Conservation (phyloP, 331 rosid genomes). For the Quercus phellos region DNA sequence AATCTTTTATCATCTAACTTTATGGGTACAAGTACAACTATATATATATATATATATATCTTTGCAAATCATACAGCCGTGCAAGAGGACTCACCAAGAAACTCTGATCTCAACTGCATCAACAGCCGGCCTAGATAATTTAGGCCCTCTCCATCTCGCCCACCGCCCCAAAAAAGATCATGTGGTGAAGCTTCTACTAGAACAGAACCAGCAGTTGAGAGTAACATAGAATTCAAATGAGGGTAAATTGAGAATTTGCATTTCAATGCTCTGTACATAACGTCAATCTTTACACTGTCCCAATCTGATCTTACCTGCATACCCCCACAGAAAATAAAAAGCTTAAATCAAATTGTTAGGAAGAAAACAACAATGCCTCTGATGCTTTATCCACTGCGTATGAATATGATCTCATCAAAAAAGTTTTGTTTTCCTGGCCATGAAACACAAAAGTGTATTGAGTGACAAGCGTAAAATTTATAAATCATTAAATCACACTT, state of each 20-base stretch:
- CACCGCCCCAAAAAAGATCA: constrained; percentile 97
- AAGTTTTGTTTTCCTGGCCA: background rate
- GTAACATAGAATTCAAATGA: constrained; percentile 64
- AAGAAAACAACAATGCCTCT: background rate
- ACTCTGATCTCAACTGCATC: constrained; percentile 86
- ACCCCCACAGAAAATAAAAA: constrained; percentile 9
- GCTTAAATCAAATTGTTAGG: background rate
- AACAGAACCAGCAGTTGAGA: constrained; percentile 72
- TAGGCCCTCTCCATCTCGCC: constrained; percentile 88
- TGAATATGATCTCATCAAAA: background rate
- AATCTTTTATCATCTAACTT: background rate
- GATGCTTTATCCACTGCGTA: no score
- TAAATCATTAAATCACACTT: background rate
- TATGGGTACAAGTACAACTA: no score
- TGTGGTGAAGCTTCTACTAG: constrained; percentile 93
- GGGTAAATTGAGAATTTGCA: constrained; percentile 86
- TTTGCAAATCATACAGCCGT: constrained; percentile 13
- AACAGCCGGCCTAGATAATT: constrained; percentile 80
- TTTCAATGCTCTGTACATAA: constrained; percentile 76
- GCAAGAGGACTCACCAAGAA: constrained; percentile 56
- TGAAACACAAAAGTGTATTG: background rate
- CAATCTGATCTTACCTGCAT: constrained; percentile 76
- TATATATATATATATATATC: no score
- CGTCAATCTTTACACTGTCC: constrained; percentile 73
- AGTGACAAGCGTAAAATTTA: background rate